A percentile compares a stretch with the other conserved stretches of the same genome.
Evolutionary conservation across 1,139 yeast species (phyloP).

Genomic region (Scheffersomyces insectosa): DNA sequence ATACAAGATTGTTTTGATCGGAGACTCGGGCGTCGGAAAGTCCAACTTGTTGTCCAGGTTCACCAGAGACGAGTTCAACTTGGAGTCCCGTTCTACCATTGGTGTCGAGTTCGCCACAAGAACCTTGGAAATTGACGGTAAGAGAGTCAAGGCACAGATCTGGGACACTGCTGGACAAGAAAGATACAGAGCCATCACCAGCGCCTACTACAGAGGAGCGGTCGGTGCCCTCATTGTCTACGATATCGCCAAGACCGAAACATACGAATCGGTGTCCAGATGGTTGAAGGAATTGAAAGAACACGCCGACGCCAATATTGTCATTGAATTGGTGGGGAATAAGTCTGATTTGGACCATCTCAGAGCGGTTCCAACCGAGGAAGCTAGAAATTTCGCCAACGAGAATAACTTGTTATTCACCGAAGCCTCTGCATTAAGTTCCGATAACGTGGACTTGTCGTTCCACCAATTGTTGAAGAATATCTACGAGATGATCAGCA

Average conservation of each 20-base stretch:
- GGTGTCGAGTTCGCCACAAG: slow-evolving; percentile 99
- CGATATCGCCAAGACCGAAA: slow-evolving; percentile 90
- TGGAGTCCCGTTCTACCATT: slow-evolving; percentile 91
- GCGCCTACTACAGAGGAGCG: slow-evolving; percentile 97
- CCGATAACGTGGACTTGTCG: slow-evolving; percentile 92
- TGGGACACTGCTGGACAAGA: slow-evolving; percentile 99
- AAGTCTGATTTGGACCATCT: slow-evolving; percentile 94
- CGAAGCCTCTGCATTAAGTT: slow-evolving; percentile 95
- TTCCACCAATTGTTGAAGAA: slow-evolving; percentile 90
- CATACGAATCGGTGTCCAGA: slow-evolving; percentile 90
- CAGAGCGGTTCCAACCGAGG: slow-evolving; percentile 97
- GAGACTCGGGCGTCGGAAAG: slow-evolving; percentile 97
- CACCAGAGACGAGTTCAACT: slow-evolving; percentile 92
- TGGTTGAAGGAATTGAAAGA: slow-evolving; percentile 96
- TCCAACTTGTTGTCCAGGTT: slow-evolving; percentile 91
- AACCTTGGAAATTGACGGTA: slow-evolving; percentile 91
- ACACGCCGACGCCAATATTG: slow-evolving; percentile 96
- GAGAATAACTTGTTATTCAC: slow-evolving; percentile 91
- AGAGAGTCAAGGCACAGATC: slow-evolving; percentile 94
- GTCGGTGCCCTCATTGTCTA: slow-evolving; percentile 96
- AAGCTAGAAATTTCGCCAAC: slow-evolving; percentile 91
- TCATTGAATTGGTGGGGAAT: slow-evolving; percentile 92
- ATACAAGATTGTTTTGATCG: slow-evolving; percentile 93
- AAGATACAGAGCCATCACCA: slow-evolving; percentile 95
- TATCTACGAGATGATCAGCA: slow-evolving; percentile 88